Conservation (phyloP, 305 asterid genomes). For the Solanum hybrid region DNA sequence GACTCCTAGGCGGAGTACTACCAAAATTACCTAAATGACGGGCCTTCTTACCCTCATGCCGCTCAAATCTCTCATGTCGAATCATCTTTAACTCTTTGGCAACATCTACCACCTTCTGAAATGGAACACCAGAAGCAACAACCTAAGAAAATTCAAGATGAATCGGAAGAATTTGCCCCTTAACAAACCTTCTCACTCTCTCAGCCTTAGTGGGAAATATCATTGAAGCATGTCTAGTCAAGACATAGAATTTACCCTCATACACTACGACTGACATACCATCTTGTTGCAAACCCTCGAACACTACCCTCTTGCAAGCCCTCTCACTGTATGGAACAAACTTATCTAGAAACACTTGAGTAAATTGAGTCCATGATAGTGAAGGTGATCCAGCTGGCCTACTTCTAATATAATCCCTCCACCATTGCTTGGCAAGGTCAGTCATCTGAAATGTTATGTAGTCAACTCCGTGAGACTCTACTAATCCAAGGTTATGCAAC, state of each 20-base stretch:
- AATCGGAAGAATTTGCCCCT: neutral
- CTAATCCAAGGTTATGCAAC: neutral
- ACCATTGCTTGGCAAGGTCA: neutral
- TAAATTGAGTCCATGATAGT: neutral
- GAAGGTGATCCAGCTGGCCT: neutral
- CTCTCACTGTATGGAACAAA: neutral
- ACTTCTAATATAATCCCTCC: neutral
- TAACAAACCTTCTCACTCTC: neutral
- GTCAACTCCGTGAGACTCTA: neutral
- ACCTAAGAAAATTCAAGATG: neutral
- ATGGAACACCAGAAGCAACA: neutral
- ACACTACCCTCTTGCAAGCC: accelerated
- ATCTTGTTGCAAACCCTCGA: neutral
- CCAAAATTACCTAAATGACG: neutral
- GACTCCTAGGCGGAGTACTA: neutral
- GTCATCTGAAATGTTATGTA: neutral
- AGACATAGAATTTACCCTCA: neutral
- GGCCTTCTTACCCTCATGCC: neutral
- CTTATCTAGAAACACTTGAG: neutral
- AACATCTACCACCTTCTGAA: neutral
- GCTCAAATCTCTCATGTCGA: neutral
- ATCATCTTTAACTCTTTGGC: neutral
- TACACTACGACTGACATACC: neutral
- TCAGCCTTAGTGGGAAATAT: neutral
- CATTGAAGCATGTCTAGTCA: neutral